Evolutionary conservation across 192 early-diverging fungal genomes (phyloP).

Genomic region (Backusella liffmaniae): DNA sequence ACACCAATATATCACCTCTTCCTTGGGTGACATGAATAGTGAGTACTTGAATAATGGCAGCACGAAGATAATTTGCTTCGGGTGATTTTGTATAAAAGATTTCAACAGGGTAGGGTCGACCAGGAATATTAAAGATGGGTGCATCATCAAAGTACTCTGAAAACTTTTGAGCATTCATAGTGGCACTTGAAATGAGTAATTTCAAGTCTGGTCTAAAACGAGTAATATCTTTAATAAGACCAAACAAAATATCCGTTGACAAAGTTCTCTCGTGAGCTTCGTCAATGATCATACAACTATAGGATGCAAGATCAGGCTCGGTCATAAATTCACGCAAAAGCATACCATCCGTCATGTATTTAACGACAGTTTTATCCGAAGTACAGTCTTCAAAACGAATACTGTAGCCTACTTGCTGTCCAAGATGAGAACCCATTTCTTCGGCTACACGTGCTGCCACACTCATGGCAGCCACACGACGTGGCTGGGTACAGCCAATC

Average conservation of each 20-base stretch:
- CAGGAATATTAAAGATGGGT: conserved; percentile 93
- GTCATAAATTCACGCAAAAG: conserved; percentile 96
- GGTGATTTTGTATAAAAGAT: conserved; percentile 94
- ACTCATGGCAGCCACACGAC: conserved; percentile 97
- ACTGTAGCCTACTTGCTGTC: conserved; percentile 92
- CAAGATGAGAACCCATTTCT: conserved; percentile 93
- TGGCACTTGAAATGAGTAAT: conserved; percentile 94
- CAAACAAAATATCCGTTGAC: conserved; percentile 96
- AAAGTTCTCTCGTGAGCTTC: conserved; percentile 98
- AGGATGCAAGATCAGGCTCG: conserved; percentile 88
- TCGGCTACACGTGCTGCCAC: conserved; percentile 97
- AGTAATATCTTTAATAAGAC: conserved; percentile 94
- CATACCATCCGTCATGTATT: conserved; percentile 99
- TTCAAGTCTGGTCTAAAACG: conserved; percentile 93
- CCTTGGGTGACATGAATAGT: conserved; percentile 91
- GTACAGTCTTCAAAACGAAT: conserved; percentile 99
- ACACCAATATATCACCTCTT: conserved; percentile 89
- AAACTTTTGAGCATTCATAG: conserved; percentile 97
- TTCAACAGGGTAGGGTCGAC: conserved; percentile 91
- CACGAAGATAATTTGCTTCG: conserved; percentile 94
- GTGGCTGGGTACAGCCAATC: conserved; percentile 97
- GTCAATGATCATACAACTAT: conserved; percentile 95
- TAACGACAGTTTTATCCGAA: conserved; percentile 88
- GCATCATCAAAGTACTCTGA: conserved; percentile 93
- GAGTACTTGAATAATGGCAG: conserved; percentile 89